Evolutionary conservation across 352 stramenopile genomes (phyloP).

Genomic region (Phytophthora megakarya): DNA sequence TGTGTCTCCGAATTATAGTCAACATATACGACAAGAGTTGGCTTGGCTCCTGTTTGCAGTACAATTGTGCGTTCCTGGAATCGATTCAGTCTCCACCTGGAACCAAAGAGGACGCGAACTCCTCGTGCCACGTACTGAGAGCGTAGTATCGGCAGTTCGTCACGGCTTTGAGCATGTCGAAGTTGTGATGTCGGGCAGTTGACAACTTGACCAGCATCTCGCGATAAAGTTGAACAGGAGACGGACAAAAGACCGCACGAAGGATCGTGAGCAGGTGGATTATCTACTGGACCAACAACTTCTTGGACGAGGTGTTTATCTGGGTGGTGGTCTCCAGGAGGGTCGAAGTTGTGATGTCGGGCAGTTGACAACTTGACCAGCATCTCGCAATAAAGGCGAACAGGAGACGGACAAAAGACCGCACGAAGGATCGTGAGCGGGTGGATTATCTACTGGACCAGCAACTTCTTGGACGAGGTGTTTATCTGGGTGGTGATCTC

Average conservation of each 20-base stretch:
- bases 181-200: neutral
- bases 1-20: neutral
- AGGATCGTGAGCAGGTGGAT: constrained; percentile 8
- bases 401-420: neutral
- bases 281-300: neutral
- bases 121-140: constrained; percentile 54
- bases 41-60: constrained; percentile 40
- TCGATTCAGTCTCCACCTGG: constrained; percentile 52
- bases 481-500: constrained; percentile 6
- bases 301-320: constrained; percentile 10
- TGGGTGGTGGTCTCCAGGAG: constrained; percentile 4
- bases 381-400: neutral
- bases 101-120: constrained; percentile 50
- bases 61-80: constrained; percentile 50
- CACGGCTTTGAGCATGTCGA: neutral
- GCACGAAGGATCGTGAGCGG: constrained; percentile 15
- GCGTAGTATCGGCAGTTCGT: constrained; percentile 51
- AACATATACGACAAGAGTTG: constrained; percentile 37
- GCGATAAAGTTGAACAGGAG: neutral
- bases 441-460: neutral
- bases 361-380: neutral
- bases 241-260: constrained; percentile 2
- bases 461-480: neutral
- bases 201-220: neutral
- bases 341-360: neutral